Evolutionary conservation across 2,329 filamentous ascomycete genomes (phyloP).

Genomic region (Microsporum audouinii): DNA sequence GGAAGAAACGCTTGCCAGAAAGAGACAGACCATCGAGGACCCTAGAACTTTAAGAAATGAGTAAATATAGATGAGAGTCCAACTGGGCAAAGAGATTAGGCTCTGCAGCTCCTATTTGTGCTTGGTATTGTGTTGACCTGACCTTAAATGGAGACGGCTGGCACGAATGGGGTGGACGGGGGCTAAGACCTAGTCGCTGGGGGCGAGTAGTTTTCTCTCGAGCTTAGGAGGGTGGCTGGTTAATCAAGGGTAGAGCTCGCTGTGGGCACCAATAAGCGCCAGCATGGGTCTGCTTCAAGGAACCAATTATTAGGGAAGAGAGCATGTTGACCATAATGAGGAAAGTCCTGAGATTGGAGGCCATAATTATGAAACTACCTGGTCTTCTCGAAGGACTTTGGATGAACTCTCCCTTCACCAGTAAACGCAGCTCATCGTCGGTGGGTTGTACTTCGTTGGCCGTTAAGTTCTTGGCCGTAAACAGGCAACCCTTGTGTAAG

Average conservation of each 20-base stretch:
- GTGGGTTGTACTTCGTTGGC: background rate
- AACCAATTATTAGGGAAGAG: background rate
- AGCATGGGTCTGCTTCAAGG: constrained; percentile 8
- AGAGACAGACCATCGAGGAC: background rate
- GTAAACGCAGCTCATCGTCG: background rate
- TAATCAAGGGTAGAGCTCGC: constrained; percentile 7
- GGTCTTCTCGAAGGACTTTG: background rate
- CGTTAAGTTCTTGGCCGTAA: background rate
- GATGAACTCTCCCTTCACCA: background rate
- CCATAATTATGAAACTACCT: background rate
- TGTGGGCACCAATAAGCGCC: constrained; percentile 10
- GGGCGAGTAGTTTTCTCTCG: constrained; percentile 1
- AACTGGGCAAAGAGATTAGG: constrained; percentile 1
- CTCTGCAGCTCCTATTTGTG: constrained; percentile 7
- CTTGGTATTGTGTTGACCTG: constrained; percentile 3
- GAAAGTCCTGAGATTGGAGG: background rate
- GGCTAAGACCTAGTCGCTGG: constrained; percentile 1
- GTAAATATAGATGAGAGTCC: background rate
- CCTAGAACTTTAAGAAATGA: constrained; percentile 1
- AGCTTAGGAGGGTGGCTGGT: constrained; percentile 10
- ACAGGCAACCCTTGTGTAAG: background rate
- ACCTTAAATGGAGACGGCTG: constrained; percentile 1
- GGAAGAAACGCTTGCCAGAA: background rate
- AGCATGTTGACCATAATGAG: background rate
- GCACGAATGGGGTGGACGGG: constrained; percentile 1